Evolutionary conservation across 495 filamentous ascomycete species (phyloP).

Genomic region (Penicillium alfredii): DNA sequence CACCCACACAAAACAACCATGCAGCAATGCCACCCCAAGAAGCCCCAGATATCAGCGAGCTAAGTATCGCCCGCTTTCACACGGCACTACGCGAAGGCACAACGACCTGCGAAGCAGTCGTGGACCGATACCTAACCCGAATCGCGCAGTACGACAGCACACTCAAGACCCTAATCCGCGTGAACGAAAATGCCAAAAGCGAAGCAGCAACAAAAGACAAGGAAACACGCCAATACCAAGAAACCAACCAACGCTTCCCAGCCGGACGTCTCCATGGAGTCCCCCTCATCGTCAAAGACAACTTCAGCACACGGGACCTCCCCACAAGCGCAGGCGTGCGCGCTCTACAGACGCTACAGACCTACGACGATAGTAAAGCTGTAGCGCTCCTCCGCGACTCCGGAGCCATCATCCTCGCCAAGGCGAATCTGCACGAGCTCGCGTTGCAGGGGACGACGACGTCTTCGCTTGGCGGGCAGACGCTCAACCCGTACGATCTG

Average conservation of each 20-base stretch:
- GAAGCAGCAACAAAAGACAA: constrained; percentile 45
- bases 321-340: constrained; percentile 50
- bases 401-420: constrained; percentile 61
- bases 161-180: constrained; percentile 51
- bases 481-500: constrained; percentile 56
- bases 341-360: constrained; percentile 40
- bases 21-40: too few species aligned
- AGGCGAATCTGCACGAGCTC: constrained; percentile 60
- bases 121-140: constrained; percentile 50
- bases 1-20: too few species aligned
- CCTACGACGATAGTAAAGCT: constrained; percentile 41
- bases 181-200: constrained; percentile 46
- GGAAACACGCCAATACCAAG: constrained; percentile 24
- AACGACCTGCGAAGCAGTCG: constrained; percentile 46
- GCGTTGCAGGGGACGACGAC: constrained; percentile 57
- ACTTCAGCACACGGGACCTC: constrained; percentile 48
- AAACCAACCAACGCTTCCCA: constrained; percentile 5
- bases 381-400: constrained; percentile 42
- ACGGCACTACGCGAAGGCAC: constrained; percentile 40
- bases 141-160: constrained; percentile 50
- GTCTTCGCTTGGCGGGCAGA: constrained; percentile 57
- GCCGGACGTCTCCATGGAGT: constrained; percentile 45
- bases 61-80: constrained; percentile 51
- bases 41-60: constrained; percentile 39
- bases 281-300: constrained; percentile 59